Base-by-base conservation (phyloP, 2,329 filamentous ascomycete species). In the Alternaria solani region DNA sequence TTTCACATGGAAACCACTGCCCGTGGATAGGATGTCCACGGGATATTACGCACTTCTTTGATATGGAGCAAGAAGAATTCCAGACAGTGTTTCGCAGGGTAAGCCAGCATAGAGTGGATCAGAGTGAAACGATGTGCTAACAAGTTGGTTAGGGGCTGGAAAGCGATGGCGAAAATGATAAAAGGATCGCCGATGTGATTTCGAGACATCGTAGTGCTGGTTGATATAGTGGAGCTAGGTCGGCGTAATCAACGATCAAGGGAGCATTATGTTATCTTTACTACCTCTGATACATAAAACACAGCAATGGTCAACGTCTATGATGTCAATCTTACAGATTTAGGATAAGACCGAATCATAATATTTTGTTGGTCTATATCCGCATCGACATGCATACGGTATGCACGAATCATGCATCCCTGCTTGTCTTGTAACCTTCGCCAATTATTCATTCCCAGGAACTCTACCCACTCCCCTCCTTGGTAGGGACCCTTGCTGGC, bases 401-500 rank as follows among this genome's bases (percentile, higher is more conserved):
- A 9, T 30, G 11, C 1, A 30, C 2, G 11, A 30, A 4, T 9
- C 11, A 6, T 11, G 28, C 28, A 30, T 0, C 11, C 0, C 8
- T 11, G 9, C 11, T 30, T 1, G 11, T 4, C 28, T 30, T 11
- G 11, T 30, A 11, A 30, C 9, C 28, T 11, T 30, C 1, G 28
- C 28, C 11, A 0, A 2, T 30, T 11, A 12, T 12, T 30, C 28
- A 0, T 0, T 30, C 4, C 4, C 2, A 1, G 28, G 11, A 30
- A 30, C 11, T 1, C 28, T 30, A 11, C 28, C 28, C 28, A 11
- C 11, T 11, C 9, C 9, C 11, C 0, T 30, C 28, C 11, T 30
- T 11, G 28, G 11, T 30, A 12, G 28, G 4, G 4, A 30, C 28
- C 28, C 0, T 30, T 30, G 28, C 9, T 5, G 11, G 2, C 28